Evolutionary conservation across 2,329 filamentous ascomycete species (phyloP).

Genomic region (Alternaria solani): DNA sequence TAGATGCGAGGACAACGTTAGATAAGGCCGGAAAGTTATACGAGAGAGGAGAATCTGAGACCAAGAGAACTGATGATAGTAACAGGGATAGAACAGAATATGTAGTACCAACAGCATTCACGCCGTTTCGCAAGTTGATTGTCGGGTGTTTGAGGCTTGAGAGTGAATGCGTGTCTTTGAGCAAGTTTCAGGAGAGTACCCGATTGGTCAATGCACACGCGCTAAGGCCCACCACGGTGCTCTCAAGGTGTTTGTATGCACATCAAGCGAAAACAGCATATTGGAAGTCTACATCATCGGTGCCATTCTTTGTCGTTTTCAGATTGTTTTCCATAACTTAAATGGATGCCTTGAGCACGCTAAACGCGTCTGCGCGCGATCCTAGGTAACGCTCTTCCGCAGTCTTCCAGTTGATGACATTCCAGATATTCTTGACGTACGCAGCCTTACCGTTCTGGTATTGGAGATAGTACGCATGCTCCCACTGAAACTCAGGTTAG

Average conservation of each 20-base stretch:
- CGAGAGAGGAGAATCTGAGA: neutral
- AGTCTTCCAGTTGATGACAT: conserved; percentile 79
- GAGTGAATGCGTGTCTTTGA: conserved; percentile 46
- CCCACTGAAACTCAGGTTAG: conserved; percentile 63
- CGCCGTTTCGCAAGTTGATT: neutral
- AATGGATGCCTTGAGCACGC: conserved; percentile 48
- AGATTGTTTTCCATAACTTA: conserved; percentile 4
- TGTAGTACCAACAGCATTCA: neutral
- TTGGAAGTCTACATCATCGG: neutral
- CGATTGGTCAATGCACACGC: conserved; percentile 31
- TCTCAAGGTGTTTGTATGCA: conserved; percentile 9
- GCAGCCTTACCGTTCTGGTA: conserved; percentile 79
- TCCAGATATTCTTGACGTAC: conserved; percentile 80
- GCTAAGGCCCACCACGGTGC: conserved; percentile 33
- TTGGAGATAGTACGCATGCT: conserved; percentile 91
- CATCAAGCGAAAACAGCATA: neutral
- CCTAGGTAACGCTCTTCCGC: conserved; percentile 69
- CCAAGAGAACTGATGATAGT: neutral
- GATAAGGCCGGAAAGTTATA: neutral
- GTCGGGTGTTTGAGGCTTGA: conserved; percentile 20
- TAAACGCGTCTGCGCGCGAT: conserved; percentile 50
- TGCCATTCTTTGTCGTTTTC: neutral
- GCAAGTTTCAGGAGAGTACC: conserved; percentile 48
- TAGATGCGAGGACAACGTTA: neutral
- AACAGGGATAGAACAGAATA: neutral